Conservation (phyloP, 2,329 filamentous ascomycete genomes). For the Alternaria ethzedia region DNA sequence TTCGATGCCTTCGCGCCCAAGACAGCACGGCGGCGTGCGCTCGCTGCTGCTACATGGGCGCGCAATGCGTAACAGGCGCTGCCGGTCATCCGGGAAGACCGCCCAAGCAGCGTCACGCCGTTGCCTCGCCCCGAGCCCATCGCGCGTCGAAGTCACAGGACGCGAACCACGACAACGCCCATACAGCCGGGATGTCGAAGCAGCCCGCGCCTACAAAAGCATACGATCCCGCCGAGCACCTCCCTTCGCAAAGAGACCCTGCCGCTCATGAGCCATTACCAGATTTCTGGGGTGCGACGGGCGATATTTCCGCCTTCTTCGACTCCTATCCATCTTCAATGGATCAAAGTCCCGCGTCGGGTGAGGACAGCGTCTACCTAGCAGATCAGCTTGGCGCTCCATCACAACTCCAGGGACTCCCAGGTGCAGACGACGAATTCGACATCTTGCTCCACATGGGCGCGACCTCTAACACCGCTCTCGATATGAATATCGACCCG, state of each 20-base stretch:
- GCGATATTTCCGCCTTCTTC: neutral
- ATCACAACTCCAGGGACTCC: neutral
- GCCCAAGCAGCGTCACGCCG: neutral
- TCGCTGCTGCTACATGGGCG: slow-evolving; percentile 4
- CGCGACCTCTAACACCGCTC: too few relatives aligned
- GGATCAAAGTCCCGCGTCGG: neutral
- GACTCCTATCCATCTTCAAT: neutral
- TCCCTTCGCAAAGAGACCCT: neutral
- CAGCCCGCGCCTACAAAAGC: neutral
- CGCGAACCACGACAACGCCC: neutral
- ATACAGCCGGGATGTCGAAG: too few relatives aligned
- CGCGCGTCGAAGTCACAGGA: neutral
- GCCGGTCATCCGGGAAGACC: neutral
- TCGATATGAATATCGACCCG: too few relatives aligned
- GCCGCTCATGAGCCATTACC: neutral
- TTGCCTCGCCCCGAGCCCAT: neutral
- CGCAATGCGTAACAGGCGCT: slow-evolving; percentile 9
- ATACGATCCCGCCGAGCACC: neutral
- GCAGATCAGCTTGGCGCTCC: neutral
- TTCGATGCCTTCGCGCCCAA: neutral
- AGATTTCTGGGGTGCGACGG: neutral
- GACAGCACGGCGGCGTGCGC: neutral
- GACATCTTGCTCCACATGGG: neutral
- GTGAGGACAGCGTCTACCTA: neutral
- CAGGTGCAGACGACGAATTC: neutral